Evolutionary conservation across 805 yeast genomes (phyloP), one percentile per base, ranked within the genome.

Genomic region (Candida boleticola): DNA sequence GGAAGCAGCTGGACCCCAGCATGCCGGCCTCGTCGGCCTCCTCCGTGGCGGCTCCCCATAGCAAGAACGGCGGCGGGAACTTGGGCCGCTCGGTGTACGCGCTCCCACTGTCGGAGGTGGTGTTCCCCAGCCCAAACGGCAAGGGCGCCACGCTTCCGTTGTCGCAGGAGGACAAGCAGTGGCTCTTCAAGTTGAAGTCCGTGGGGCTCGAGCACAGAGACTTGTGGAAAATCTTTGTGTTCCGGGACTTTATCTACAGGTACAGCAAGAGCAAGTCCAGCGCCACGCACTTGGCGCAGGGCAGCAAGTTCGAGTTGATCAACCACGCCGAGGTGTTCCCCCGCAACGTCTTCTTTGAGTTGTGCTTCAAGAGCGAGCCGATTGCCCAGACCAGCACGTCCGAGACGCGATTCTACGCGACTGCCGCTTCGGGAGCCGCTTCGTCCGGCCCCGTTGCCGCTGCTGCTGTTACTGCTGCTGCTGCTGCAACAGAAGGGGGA

Each of bases 181-280:
- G 96, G 89, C 66, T 89, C n/a, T 77, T 77, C 29, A 80, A 83
- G 47, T 66, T 92, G 33, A 74, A 78, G 36, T 71, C 83, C 2
- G 71, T 87, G n/a, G 98, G 97, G 0, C 63, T 92, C 39, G 71
- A 70, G 5, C 88, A 81, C 7, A 71, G 68, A 5, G 95, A 89
- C 35, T 52, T 87, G 20, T 92, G 97, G 97, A 92, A 90, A 58
- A 63, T 92, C 10, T 82, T 82, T 13, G 78, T 78, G 3, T 60
- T 89, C 42, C 71, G 90, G 42, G 82, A 82, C 22, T 85, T 88
- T 50, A 74, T 90, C 6, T 72, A 64, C 45, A 77, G 81, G 37
- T 78, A 80, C 3, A 76, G 85, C 1, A 67, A 74, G 37, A 46
- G 48, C 23, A 16, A 31, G 37, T 29, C 45, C 30, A 14, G 32